A percentile compares a stretch with the other conserved stretches of the same genome.
phyloP scores from a whole-genome alignment of 2,329 filamentous ascomycete species.

The Shiraia bambusicola region DNA sequence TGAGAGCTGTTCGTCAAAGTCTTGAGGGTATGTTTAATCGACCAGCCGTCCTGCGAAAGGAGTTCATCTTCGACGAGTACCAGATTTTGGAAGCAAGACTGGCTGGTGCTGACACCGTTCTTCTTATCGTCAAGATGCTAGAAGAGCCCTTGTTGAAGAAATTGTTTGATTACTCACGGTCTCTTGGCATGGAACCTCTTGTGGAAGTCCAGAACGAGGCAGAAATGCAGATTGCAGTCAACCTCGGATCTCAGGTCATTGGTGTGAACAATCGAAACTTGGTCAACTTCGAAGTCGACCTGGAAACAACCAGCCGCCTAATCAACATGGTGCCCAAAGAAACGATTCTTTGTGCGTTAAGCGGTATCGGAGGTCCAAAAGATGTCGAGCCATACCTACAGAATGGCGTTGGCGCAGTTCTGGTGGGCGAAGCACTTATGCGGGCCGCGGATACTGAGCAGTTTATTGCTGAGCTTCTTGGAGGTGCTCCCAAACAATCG shows the following conservation, averaged over 20 bases:
- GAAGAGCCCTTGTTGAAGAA: constrained; percentile 70
- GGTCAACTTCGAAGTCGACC: constrained; percentile 93
- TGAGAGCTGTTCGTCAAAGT: constrained; percentile 82
- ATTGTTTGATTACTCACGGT: constrained; percentile 85
- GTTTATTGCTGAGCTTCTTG: constrained; percentile 84
- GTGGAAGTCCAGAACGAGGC: constrained; percentile 95
- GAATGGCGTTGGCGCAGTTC: constrained; percentile 86
- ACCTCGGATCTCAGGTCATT: constrained; percentile 85
- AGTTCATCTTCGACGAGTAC: constrained; percentile 98
- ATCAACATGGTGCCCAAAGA: constrained; percentile 82
- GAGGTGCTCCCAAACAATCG: constrained; percentile 46
- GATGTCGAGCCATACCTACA: constrained; percentile 86
- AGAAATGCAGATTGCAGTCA: constrained; percentile 86
- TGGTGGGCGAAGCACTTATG: constrained; percentile 97
- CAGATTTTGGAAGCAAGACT: constrained; percentile 93
- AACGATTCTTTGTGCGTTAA: constrained; percentile 89
- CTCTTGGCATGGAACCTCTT: constrained; percentile 93
- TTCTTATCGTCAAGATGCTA: constrained; percentile 98
- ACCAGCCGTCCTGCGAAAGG: constrained; percentile 88
- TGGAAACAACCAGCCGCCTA: constrained; percentile 85
- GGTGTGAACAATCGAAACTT: constrained; percentile 98
- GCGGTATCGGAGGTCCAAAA: constrained; percentile 84
- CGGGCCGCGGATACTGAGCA: constrained; percentile 75
- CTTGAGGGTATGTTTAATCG: constrained; percentile 90
- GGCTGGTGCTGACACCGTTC: constrained; percentile 88